Evolutionary conservation across 768 basidiomycete genomes (phyloP), one percentile per base, ranked within the genome.

Genomic region (Boletus patriciae): DNA sequence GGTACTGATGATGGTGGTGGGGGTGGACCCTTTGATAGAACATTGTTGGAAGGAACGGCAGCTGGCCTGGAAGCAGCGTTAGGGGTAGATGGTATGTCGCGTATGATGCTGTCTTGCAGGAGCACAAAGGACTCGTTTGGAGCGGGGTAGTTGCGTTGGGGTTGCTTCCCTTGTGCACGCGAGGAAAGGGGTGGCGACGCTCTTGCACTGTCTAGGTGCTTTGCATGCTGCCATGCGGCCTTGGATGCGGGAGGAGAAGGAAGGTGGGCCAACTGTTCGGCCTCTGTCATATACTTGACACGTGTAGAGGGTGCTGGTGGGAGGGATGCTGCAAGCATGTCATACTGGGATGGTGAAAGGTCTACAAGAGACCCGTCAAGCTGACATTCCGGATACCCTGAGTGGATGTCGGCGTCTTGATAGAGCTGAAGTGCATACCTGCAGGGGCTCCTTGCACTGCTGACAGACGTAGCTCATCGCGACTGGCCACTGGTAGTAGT

Each of bases 91-190:
- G 90, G 90, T 54, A 89, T 89, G 65, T 79, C 83, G 45, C 80
- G 80, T 63, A 92, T 80, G 55, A 90, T 76, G 62, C 90, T 93
- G 66, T 94, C 92, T 70, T 92, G 89, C 27, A 95, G 78, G 42
- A 97, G 80, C 57, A 97, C 90, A 73, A 95, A 97, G 25, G 94
- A 96, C 71, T 94, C 93, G 65, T 84, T 89, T 8, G 92, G 90
- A 41, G 82, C 77, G 33, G 74, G 78, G 19, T 77, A 71, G 42
- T 64, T 76, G 56, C 80, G 81, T 64, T 83, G 82, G 19, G 81
- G 75, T 60, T 83, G 86, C 65, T 85, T 88, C 60, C 79, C 81
- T 70, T 82, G 82, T 25, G 80, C 77, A 63, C 80, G 83, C 58
- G 81, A 70, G 34, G 86, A 84, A 47, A 82, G 70, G 23, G 78